phyloP scores from a whole-genome alignment of 768 basidiomycete genomes.

The Leccinum rimulosum region DNA sequence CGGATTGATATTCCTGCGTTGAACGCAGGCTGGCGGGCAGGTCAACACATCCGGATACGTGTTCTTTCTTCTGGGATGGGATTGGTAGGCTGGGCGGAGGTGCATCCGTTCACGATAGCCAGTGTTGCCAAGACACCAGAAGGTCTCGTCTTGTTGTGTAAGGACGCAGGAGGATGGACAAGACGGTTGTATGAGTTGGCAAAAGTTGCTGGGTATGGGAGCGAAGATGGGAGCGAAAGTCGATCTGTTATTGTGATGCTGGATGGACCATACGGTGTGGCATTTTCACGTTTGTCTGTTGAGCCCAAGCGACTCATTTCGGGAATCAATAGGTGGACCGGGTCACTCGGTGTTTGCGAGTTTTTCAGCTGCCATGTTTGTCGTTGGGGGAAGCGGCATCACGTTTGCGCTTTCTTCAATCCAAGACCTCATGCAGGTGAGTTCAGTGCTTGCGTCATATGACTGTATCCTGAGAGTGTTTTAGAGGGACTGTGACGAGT shows the following conservation, averaged over 20 bases:
- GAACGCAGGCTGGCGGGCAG: slow-evolving; percentile 54
- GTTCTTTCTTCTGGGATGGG: slow-evolving; percentile 42
- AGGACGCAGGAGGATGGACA: slow-evolving; percentile 53
- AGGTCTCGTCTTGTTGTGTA: slow-evolving; percentile 50
- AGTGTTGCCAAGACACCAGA: slow-evolving; percentile 39
- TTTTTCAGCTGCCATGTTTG: slow-evolving; percentile 52
- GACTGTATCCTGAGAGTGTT: slow-evolving; percentile 2
- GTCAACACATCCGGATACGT: slow-evolving; percentile 58
- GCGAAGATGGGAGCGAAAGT: slow-evolving; percentile 24
- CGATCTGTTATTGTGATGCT: slow-evolving; percentile 40
- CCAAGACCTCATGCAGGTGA: slow-evolving; percentile 49
- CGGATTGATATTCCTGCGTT: slow-evolving; percentile 45
- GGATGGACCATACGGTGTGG: slow-evolving; percentile 53
- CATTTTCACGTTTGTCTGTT: neutral
- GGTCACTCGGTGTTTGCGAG: slow-evolving; percentile 46
- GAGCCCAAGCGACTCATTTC: slow-evolving; percentile 1
- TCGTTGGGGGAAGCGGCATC: slow-evolving; percentile 63
- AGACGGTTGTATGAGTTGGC: slow-evolving; percentile 34
- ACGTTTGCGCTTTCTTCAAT: slow-evolving; percentile 52
- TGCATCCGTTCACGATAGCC: slow-evolving; percentile 55
- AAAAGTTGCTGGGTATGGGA: slow-evolving; percentile 29
- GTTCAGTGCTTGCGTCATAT: neutral
- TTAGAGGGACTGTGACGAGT: slow-evolving; percentile 28
- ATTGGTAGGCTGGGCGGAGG: slow-evolving; percentile 39
- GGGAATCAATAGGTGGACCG: slow-evolving; percentile 34